Base-by-base conservation (phyloP, 1,139 yeast species). In the Hyphopichia wangnamkhiaoensis region DNA sequence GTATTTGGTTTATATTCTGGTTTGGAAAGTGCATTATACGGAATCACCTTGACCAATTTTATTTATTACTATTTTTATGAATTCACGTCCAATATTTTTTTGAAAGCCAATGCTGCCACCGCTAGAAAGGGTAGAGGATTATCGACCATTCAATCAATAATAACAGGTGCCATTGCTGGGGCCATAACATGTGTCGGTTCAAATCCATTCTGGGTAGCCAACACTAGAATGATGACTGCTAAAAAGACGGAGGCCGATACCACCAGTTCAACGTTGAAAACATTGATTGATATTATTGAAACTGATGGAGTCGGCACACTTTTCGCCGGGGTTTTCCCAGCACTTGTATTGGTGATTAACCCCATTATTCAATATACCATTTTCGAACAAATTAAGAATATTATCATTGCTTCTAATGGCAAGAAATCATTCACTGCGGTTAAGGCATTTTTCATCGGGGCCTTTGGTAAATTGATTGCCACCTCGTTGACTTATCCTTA, bases 121-220 rank as follows among this genome's bases (percentile, higher is more conserved):
- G 48, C 52, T 13, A 45, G 63, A 13, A 37, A 58, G 40, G 58
- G 58, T 3, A 54, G 61, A 37, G 82, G 81, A 1, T 63, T 84
- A 37, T 64, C 82, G 13, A 82, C 96, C 1, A 42, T 75, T 10
- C 95, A 90, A 61, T 80, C 91, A 41, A 84, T 90, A 53, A 46
- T 77, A 4, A 83, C 91, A 3, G 96, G 96, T 14, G 85, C 94
- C 1, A 71, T 87, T 52, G 95, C 97, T 2, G 97, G 98, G 0
- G 78, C 91, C 7, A 78, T 90, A 32, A 89, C 97, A 2, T 87
- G 91, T 42, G 70, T 87, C 17, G 76, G 85, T 14, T 83, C 96
- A n/a, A 91, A 91, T 63, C 98, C 98, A 26, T 82, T 90, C 52
- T 90, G 98, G 98, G 95, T 89, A 28, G 94, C 93, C 40, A 89